Evolutionary conservation across 2,329 filamentous ascomycete species (phyloP).

Genomic region (Cordyceps javanica): DNA sequence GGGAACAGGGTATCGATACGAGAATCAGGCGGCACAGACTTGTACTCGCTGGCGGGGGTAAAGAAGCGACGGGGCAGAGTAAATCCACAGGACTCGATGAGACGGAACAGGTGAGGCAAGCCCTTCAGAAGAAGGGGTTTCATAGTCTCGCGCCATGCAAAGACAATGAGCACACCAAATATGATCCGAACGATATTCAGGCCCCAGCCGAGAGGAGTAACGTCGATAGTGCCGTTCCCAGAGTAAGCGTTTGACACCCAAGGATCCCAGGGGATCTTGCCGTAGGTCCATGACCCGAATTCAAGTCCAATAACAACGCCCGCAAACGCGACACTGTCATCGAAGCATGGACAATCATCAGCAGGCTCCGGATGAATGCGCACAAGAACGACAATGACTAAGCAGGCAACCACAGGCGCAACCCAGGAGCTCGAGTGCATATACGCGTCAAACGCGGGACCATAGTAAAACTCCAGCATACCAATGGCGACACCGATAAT

Average conservation of each 20-base stretch:
- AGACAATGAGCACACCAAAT: constrained; percentile 75
- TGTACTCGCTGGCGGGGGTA: constrained; percentile 83
- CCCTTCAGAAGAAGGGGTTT: constrained; percentile 74
- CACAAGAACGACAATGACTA: constrained; percentile 68
- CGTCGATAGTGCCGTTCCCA: constrained; percentile 53
- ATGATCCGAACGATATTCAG: constrained; percentile 62
- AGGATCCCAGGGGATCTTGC: constrained; percentile 42
- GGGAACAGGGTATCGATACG: constrained; percentile 80
- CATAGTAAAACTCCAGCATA: constrained; percentile 54
- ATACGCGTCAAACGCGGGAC: constrained; percentile 60
- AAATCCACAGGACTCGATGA: constrained; percentile 73
- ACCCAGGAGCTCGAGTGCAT: constrained; percentile 59
- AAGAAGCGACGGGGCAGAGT: constrained; percentile 87
- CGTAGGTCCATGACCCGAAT: constrained; percentile 77
- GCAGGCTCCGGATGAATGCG: constrained; percentile 92
- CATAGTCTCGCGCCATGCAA: constrained; percentile 83
- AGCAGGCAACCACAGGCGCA: constrained; percentile 56
- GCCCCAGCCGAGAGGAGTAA: constrained; percentile 59
- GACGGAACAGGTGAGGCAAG: constrained; percentile 80
- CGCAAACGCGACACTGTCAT: constrained; percentile 90
- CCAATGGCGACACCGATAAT: constrained; percentile 64
- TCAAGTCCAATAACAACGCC: constrained; percentile 84
- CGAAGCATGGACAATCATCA: constrained; percentile 94
- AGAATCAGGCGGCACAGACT: constrained; percentile 65
- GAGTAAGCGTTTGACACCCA: constrained; percentile 38